Evolutionary conservation across 1,284 basidiomycete genomes (phyloP).

Genomic region (Ganoderma boninense): DNA sequence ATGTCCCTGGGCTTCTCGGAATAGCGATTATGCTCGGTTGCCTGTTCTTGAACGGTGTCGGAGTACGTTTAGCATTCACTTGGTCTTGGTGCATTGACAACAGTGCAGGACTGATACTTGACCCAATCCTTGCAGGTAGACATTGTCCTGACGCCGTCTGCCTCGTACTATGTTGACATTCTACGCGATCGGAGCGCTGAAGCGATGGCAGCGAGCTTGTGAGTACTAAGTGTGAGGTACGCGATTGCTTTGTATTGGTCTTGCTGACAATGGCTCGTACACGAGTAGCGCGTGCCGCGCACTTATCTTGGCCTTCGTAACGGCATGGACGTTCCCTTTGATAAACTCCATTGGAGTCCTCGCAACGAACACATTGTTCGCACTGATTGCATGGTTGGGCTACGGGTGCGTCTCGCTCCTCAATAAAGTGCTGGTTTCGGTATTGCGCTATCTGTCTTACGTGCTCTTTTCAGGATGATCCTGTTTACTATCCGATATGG

Average conservation of each 20-base stretch:
- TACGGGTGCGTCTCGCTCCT: background rate
- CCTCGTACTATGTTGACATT: conserved; percentile 66
- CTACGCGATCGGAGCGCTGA: conserved; percentile 62
- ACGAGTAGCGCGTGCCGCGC: background rate
- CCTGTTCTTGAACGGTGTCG: conserved; percentile 58
- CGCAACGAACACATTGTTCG: background rate
- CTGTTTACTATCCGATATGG: background rate
- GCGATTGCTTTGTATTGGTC: background rate
- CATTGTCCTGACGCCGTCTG: conserved; percentile 56
- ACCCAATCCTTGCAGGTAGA: conserved; percentile 45
- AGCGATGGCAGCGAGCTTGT: conserved; percentile 53
- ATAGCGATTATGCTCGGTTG: conserved; percentile 51
- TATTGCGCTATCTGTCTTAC: background rate
- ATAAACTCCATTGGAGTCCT: background rate
- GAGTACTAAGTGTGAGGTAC: background rate
- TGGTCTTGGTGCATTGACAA: background rate
- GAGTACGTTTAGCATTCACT: conserved; percentile 45
- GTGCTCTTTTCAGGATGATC: background rate
- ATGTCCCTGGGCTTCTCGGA: conserved; percentile 49
- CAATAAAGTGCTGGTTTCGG: too few species aligned
- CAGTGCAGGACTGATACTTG: background rate
- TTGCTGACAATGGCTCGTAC: background rate
- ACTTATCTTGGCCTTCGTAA: background rate
- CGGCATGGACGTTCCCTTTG: background rate
- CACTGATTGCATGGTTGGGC: background rate